These are phyloP conservation scores for Dactylellina parvicollis DNA, from an alignment of 2,329 filamentous ascomycete species.

Conservation along the genomic window DNA sequence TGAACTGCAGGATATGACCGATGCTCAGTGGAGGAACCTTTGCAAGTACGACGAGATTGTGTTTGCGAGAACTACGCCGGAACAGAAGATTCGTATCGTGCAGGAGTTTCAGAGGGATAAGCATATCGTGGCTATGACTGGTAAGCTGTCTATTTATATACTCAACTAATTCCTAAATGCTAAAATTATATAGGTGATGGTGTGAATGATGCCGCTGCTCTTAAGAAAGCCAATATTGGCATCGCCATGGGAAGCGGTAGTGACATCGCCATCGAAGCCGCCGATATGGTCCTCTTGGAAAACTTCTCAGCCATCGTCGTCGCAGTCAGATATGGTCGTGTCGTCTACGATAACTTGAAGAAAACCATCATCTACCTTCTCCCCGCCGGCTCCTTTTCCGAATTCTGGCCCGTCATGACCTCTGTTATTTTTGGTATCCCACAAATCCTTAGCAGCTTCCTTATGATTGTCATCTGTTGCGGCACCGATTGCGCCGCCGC, in stretches of 20 bases:
- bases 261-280: conserved; percentile 71
- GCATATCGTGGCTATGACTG: conserved; percentile 68
- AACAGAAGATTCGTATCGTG: conserved; percentile 83
- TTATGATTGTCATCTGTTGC: conserved; percentile 72
- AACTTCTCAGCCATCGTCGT: conserved; percentile 77
- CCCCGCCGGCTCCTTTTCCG: conserved; percentile 77
- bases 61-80: conserved; percentile 78
- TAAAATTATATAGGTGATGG: conserved; percentile 59
- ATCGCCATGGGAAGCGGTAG: conserved; percentile 70
- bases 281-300: conserved; percentile 73
- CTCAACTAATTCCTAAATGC: not conserved
- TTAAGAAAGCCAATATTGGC: conserved; percentile 70
- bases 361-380: conserved; percentile 80
- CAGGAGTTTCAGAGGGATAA: conserved; percentile 73
- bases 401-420: conserved; percentile 79
- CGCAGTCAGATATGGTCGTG: conserved; percentile 76
- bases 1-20: conserved; percentile 73
- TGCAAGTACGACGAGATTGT: conserved; percentile 76
- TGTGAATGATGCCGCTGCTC: conserved; percentile 66
- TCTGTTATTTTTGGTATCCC: conserved; percentile 77
- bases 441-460: conserved; percentile 76
- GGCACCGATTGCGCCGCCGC: conserved; percentile 81
- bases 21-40: conserved; percentile 75
- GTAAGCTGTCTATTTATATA: conserved; percentile 41
- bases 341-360: conserved; percentile 82